A percentile compares a stretch with the other conserved stretches of the same genome.
Evolutionary conservation across 2,329 filamentous ascomycete species (phyloP).

Genomic region (Calonectria hawksworthii): DNA sequence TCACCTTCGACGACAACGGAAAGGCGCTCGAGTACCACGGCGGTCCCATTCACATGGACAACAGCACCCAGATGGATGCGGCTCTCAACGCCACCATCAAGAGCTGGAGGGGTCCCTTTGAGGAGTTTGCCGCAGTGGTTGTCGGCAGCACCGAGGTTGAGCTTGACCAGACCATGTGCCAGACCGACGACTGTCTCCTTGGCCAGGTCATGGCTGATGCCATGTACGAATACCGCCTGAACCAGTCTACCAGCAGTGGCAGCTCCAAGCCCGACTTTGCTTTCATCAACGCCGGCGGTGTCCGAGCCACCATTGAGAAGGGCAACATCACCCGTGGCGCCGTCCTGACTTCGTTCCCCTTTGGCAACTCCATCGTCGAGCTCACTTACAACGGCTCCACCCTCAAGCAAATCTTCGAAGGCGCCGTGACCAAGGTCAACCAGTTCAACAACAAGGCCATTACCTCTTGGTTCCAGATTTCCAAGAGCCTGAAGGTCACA

Average conservation of each 20-base stretch:
- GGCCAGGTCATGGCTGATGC: conserved; percentile 71
- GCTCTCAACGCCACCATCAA: conserved; percentile 70
- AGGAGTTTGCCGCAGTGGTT: conserved; percentile 69
- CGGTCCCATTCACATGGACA: conserved; percentile 74
- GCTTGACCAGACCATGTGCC: conserved; percentile 72
- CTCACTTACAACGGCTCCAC: conserved; percentile 65
- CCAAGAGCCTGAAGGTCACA: conserved; percentile 66
- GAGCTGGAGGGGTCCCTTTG: conserved; percentile 72
- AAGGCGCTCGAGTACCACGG: conserved; percentile 74
- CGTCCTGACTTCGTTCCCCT: conserved; percentile 75
- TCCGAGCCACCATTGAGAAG: conserved; percentile 73
- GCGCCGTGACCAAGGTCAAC: conserved; percentile 68
- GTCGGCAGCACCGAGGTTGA: conserved; percentile 67
- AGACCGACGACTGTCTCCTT: conserved; percentile 69
- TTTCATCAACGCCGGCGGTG: conserved; percentile 74
- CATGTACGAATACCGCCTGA: conserved; percentile 72
- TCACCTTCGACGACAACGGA: conserved; percentile 72
- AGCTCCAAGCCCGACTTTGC: conserved; percentile 64
- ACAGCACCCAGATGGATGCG: conserved; percentile 69
- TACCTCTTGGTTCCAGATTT: conserved; percentile 73
- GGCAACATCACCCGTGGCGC: conserved; percentile 74
- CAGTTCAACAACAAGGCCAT: conserved; percentile 66
- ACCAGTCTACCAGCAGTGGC: conserved; percentile 53
- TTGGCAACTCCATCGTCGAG: conserved; percentile 75
- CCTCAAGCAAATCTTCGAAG: conserved; percentile 71